A percentile compares a stretch with the other conserved stretches of the same genome.
Conservation (phyloP, 2,329 filamentous ascomycete species). For the Elsinoe perseae region DNA sequence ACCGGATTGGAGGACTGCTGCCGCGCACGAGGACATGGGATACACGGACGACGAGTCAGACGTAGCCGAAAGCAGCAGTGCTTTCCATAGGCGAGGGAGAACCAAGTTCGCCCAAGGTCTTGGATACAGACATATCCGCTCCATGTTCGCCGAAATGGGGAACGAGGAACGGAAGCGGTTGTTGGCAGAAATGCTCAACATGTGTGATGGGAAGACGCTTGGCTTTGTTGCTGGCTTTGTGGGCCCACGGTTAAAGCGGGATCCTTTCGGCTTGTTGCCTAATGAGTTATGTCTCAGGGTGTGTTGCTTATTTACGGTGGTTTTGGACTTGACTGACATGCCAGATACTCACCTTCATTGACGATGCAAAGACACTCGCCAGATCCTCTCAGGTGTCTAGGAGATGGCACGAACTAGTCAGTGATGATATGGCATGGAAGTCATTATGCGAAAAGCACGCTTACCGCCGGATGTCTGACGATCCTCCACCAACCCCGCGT, state of each 20-base stretch:
- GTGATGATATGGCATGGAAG: constrained; percentile 98
- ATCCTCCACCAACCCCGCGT: constrained; percentile 23
- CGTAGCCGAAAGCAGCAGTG: constrained; percentile 22
- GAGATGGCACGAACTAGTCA: constrained; percentile 85
- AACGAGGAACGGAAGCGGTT: constrained; percentile 70
- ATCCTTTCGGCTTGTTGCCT: constrained; percentile 85
- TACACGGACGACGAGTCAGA: constrained; percentile 27
- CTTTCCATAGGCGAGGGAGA: constrained; percentile 20
- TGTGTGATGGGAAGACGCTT: constrained; percentile 90
- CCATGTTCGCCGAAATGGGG: constrained; percentile 71
- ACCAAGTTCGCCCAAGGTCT: constrained; percentile 22
- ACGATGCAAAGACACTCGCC: constrained; percentile 89
- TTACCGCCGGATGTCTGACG: constrained; percentile 56
- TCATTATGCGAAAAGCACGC: constrained; percentile 93
- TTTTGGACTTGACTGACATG: constrained; percentile 13
- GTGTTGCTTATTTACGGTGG: constrained; percentile 32
- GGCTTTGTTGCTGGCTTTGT: constrained; percentile 97
- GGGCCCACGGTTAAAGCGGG: constrained; percentile 86
- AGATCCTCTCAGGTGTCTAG: constrained; percentile 93
- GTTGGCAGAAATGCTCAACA: constrained; percentile 79
- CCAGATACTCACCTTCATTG: constrained; percentile 90
- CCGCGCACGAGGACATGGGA: constrained; percentile 75
- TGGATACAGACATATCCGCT: constrained; percentile 62
- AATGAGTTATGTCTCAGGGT: constrained; percentile 88
- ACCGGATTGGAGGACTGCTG: constrained; percentile 69